A percentile compares a stretch with the other conserved stretches of the same genome.
These are phyloP conservation scores for Leavenworthia alabamica DNA, from an alignment of 345 rosid species.

Conservation along the genomic window DNA sequence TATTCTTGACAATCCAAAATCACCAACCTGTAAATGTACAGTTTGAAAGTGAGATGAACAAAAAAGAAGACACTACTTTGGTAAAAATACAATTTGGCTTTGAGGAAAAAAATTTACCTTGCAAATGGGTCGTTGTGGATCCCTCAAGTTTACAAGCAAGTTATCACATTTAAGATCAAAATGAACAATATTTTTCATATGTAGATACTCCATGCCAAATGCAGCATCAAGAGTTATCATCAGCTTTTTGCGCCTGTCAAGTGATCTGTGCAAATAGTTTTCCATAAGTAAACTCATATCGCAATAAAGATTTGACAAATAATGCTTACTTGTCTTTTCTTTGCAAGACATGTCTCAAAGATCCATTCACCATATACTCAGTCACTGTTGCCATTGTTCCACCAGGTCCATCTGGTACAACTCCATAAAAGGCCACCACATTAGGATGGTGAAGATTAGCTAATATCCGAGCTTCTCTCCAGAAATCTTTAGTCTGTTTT, in stretches of 20 bases:
- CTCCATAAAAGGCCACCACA: constrained; percentile 89
- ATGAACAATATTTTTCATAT: constrained; percentile 75
- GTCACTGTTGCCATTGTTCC: constrained; percentile 85
- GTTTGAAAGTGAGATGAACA: neutral
- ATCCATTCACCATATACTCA: constrained; percentile 89
- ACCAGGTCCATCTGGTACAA: constrained; percentile 84
- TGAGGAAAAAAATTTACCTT: constrained; percentile 40
- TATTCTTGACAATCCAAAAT: constrained; percentile 90
- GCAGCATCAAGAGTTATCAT: constrained; percentile 80
- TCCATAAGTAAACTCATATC: constrained; percentile 17
- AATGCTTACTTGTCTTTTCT: constrained; percentile 55
- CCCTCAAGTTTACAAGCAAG: constrained; percentile 79
- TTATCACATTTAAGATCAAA: constrained; percentile 97
- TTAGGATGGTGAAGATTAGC: constrained; percentile 95
- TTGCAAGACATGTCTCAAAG: constrained; percentile 64
- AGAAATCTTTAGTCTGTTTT: constrained; percentile 63
- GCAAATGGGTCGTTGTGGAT: constrained; percentile 86
- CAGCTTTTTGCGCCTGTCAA: constrained; percentile 75
- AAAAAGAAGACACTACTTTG: neutral
- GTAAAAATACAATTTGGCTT: neutral
- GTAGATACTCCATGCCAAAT: constrained; percentile 94
- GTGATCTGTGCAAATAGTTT: constrained; percentile 37
- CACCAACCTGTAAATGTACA: constrained; percentile 59
- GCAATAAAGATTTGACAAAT: neutral
- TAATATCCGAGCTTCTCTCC: constrained; percentile 88